Conservation (phyloP, 257 asterid genomes). For the Vinca minor region DNA sequence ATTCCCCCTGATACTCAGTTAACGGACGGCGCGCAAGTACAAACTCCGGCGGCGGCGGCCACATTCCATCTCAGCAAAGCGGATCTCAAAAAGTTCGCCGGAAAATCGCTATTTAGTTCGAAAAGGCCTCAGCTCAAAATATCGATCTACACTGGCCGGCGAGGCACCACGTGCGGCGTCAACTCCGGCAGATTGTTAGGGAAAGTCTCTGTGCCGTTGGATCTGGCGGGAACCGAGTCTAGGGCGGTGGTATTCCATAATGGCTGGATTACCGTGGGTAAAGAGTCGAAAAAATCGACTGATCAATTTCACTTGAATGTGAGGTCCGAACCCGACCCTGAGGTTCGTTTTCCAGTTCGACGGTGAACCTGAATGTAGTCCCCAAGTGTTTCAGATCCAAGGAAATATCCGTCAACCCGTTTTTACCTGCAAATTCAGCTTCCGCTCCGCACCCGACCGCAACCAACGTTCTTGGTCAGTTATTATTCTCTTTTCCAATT, state of each 20-base stretch:
- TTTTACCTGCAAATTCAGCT: slow-evolving; percentile 87
- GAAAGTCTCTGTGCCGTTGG: slow-evolving; percentile 54
- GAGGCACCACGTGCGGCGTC: slow-evolving; percentile 56
- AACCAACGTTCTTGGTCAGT: slow-evolving; percentile 68
- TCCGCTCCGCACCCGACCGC: slow-evolving; percentile 52
- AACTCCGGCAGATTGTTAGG: slow-evolving; percentile 64
- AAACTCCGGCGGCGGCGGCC: slow-evolving; percentile 25
- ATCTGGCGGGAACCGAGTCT: slow-evolving; percentile 46
- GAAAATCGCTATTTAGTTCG: slow-evolving; percentile 47
- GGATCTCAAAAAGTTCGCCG: slow-evolving; percentile 57
- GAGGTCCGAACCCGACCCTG: slow-evolving; percentile 83
- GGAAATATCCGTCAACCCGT: slow-evolving; percentile 83
- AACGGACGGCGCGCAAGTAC: slow-evolving; percentile 17
- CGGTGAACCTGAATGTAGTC: slow-evolving; percentile 86
- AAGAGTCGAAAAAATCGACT: slow-evolving; percentile 26
- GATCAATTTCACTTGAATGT: slow-evolving; percentile 68
- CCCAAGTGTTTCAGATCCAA: slow-evolving; percentile 70
- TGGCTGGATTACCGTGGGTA: slow-evolving; percentile 66
- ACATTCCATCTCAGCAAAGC: slow-evolving; percentile 59
- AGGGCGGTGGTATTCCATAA: slow-evolving; percentile 44
- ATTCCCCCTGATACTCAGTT: slow-evolving; percentile 38
- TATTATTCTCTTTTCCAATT: neutral
- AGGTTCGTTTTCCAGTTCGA: slow-evolving; percentile 85
- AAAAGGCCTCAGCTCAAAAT: slow-evolving; percentile 46
- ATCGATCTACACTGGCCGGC: slow-evolving; percentile 63